phyloP scores from a whole-genome alignment of 2,329 filamentous ascomycete genomes.

The Cryphonectria parasitica region DNA sequence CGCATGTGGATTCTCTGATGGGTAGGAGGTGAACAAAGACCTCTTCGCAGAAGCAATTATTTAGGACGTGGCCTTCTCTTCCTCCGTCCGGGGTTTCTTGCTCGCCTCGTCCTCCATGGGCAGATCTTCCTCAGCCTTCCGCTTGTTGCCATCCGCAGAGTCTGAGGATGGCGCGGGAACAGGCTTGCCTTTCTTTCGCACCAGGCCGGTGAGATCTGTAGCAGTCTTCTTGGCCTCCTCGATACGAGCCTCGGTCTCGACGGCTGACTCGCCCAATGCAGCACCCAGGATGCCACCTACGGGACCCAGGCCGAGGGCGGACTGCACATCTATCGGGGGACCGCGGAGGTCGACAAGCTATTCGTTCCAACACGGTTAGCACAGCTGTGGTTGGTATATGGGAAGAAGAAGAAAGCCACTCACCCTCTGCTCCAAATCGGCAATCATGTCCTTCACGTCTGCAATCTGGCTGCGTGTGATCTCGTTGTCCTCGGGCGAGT shows the following conservation, averaged over 20 bases:
- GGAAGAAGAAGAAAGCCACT: conserved; percentile 36
- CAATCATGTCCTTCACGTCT: conserved; percentile 77
- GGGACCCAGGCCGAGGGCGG: conserved; percentile 56
- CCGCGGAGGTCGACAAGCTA: conserved; percentile 71
- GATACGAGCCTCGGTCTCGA: conserved; percentile 64
- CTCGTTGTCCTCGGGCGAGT: conserved; percentile 70
- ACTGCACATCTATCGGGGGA: conserved; percentile 62
- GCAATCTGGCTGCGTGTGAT: conserved; percentile 63
- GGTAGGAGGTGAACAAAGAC: not conserved
- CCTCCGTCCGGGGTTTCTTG: conserved; percentile 45
- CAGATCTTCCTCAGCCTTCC: conserved; percentile 44
- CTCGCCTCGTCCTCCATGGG: conserved; percentile 37
- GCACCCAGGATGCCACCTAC: conserved; percentile 66
- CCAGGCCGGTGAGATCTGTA: conserved; percentile 73
- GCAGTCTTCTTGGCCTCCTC: conserved; percentile 75
- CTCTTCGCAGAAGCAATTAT: not conserved
- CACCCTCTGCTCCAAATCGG: conserved; percentile 77
- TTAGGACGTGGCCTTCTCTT: conserved; percentile 16
- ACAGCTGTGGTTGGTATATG: no score
- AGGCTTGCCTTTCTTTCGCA: conserved; percentile 65
- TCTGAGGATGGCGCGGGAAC: conserved; percentile 30
- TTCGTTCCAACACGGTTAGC: not conserved
- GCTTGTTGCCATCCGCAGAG: conserved; percentile 49
- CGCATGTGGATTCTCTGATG: not conserved
- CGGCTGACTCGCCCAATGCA: conserved; percentile 64